These are phyloP conservation scores for Hymenoscyphus linearis DNA, from an alignment of 2,329 filamentous ascomycete species.

Conservation along the genomic window DNA sequence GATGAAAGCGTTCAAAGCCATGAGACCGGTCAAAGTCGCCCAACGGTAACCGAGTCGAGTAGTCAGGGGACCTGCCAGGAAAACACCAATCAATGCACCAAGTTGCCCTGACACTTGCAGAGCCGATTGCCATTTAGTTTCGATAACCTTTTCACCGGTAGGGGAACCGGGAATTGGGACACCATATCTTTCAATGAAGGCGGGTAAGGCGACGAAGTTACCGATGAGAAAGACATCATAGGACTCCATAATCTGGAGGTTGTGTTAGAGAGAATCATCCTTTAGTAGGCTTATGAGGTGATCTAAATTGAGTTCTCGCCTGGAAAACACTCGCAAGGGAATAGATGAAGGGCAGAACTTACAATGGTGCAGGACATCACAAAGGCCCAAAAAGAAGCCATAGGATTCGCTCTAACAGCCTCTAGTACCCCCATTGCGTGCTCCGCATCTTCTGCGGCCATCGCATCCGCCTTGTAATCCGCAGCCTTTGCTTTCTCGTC, in stretches of 20 bases:
- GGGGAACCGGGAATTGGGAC: conserved; percentile 28
- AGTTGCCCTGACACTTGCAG: conserved; percentile 49
- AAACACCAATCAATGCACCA: conserved; percentile 56
- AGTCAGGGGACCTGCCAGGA: conserved; percentile 55
- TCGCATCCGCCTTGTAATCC: conserved; percentile 27
- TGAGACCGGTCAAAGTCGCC: conserved; percentile 50
- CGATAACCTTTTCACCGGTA: conserved; percentile 36
- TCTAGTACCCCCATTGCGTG: conserved; percentile 44
- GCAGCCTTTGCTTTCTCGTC: conserved; percentile 22
- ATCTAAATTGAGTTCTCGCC: too few species aligned
- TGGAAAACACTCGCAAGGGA: background rate
- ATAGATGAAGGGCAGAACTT: conserved; percentile 14
- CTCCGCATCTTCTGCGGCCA: conserved; percentile 49
- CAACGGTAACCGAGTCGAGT: conserved; percentile 54
- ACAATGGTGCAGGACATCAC: conserved; percentile 52
- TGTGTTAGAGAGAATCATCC: background rate
- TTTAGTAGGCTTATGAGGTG: too few species aligned
- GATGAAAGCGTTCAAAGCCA: conserved; percentile 46
- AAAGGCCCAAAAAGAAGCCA: conserved; percentile 50
- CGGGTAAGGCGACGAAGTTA: conserved; percentile 48
- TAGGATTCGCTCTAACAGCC: conserved; percentile 47
- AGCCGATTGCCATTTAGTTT: conserved; percentile 51
- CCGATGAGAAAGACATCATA: conserved; percentile 58
- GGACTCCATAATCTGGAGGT: conserved; percentile 54
- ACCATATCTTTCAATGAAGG: conserved; percentile 44